phyloP scores from a whole-genome alignment of 495 filamentous ascomycete species.

The Xylaria nigripes region DNA sequence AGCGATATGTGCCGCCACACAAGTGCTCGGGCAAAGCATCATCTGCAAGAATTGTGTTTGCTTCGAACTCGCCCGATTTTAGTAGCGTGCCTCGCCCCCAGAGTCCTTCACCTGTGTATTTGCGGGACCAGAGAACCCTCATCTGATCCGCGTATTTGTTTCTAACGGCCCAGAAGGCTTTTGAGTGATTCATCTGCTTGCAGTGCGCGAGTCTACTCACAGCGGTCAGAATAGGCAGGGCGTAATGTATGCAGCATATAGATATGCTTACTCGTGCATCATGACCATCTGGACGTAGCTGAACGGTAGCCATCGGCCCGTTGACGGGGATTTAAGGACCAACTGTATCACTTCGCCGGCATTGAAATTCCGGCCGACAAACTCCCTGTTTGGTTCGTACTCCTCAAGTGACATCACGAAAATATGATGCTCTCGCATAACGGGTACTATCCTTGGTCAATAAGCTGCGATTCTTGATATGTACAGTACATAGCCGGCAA shows the following conservation, averaged over 20 bases:
- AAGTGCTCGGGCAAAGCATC: constrained; percentile 53
- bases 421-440: constrained; percentile 64
- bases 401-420: constrained; percentile 68
- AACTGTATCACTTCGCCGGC: constrained; percentile 76
- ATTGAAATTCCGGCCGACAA: constrained; percentile 75
- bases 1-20: constrained; percentile 62
- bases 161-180: constrained; percentile 63
- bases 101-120: constrained; percentile 67
- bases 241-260: neutral
- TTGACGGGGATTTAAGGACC: constrained; percentile 55
- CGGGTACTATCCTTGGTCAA: constrained; percentile 38
- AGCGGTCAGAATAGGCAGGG: constrained; percentile 3
- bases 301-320: constrained; percentile 64
- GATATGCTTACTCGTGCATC: constrained; percentile 53
- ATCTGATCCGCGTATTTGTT: constrained; percentile 59
- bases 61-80: constrained; percentile 48
- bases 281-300: constrained; percentile 76
- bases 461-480: neutral
- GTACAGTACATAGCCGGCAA: neutral
- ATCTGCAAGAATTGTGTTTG: constrained; percentile 40
- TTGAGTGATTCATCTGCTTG: constrained; percentile 75
- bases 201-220: constrained; percentile 59
- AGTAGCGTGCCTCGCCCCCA: constrained; percentile 62
- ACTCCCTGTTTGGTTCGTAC: constrained; percentile 64
- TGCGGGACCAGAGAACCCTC: constrained; percentile 51